Conservation (phyloP, 169 alveolate species). For the Eimeria praecox region DNA sequence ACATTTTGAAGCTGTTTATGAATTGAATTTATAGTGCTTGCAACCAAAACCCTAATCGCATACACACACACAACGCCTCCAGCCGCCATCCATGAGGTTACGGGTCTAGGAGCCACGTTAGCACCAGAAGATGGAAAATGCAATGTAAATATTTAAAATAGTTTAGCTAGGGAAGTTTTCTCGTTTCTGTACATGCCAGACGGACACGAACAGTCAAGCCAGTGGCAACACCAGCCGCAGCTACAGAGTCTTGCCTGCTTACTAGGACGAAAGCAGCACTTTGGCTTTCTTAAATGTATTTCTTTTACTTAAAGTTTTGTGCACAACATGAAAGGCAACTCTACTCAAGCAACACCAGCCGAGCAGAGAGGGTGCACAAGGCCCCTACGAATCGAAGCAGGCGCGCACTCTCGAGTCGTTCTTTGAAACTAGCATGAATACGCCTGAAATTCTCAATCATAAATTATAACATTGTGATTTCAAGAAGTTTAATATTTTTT, state of each 20-base stretch:
- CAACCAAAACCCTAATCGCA: background rate
- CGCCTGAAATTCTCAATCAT: no score
- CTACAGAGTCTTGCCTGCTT: background rate
- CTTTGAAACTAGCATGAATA: background rate
- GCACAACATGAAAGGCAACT: background rate
- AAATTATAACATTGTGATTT: no score
- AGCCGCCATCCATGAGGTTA: background rate
- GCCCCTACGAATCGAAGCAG: background rate
- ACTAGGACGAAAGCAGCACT: background rate
- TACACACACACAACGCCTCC: background rate
- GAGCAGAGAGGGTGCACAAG: conserved; percentile 8
- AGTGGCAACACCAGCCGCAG: background rate
- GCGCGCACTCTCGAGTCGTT: background rate
- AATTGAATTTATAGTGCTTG: background rate
- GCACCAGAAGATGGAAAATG: background rate
- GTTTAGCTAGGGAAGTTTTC: background rate
- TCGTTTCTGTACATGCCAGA: background rate
- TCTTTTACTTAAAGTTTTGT: background rate
- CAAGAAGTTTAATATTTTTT: no score
- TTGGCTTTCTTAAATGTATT: background rate
- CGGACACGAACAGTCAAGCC: background rate
- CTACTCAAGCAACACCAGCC: background rate
- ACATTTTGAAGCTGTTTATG: conserved; percentile 12
- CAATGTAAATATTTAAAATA: background rate
- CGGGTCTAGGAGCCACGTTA: background rate